Evolutionary conservation across 352 stramenopile genomes (phyloP), one percentile per base, ranked within the genome.

Genomic region (Phytopythium delawarense): DNA sequence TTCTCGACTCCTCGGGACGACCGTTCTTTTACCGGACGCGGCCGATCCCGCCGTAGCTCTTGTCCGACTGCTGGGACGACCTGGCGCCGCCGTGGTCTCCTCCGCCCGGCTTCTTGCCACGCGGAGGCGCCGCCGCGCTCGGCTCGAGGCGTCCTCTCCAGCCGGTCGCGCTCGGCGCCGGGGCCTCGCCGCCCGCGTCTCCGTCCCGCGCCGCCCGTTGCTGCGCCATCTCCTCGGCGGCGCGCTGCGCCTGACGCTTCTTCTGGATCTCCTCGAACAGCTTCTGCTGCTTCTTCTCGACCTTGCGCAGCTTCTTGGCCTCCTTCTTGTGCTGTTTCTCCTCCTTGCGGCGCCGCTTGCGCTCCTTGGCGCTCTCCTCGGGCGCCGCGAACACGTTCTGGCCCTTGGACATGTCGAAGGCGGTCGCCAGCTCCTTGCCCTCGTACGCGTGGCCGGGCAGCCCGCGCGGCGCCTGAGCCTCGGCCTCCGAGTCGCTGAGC

Each of bases 391-490:
- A 97, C 23, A 97, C 80, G 63, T 97, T 85, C 40, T 95, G 84
- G 23, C 91, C 89, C 53, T 86, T 63, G 18, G 76, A 51, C 32
- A 97, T 78, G 62, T 90, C 73, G 64, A 89, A 92, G 11, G 68
- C 62, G 16, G 63, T 78, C 5, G 75, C 84, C 40, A 97, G 69
- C 57, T 97, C 79, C 59, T 97, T 94, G 55, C 86, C 89, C 59
- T 96, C 75, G 71, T 97, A 97, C 1, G 89, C 90, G 64, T 96
- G 82, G 4, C 89, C 89, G 0, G 89, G 90, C 57, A 87, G 63
- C 11, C 84, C 84, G 12, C 82, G 68, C 58, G 49, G 67, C 30
- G 63, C 67, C 9, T 4, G 7, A 28, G 58, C 50, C 21, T 83
- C 64, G 30, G 59, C 54, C 21, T 61, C 45, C 21, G 20, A 63